A percentile compares a stretch with the other conserved stretches of the same genome.
Conservation (phyloP, 2,329 filamentous ascomycete species). For the Diaporthe citri region DNA sequence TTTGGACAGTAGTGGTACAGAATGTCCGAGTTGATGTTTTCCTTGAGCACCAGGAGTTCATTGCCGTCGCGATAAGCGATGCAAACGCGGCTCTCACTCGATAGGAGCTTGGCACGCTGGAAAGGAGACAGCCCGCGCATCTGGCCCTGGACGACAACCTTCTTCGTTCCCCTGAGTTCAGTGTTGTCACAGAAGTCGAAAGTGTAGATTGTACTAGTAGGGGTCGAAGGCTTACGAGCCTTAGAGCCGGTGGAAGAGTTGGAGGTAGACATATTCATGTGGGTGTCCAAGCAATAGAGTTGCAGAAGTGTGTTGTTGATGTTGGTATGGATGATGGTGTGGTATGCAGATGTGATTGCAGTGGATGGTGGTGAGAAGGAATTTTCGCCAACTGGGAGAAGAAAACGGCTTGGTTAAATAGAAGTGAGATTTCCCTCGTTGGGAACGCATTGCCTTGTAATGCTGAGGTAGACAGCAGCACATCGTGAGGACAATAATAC, state of each 20-base stretch:
- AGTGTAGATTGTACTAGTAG: not conserved
- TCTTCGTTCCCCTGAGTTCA: not conserved
- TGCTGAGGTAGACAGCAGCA: not conserved
- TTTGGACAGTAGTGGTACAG: not conserved
- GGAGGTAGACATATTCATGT: not conserved
- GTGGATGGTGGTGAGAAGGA: not conserved
- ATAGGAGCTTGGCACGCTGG: not conserved
- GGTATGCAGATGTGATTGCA: not conserved
- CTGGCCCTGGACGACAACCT: not conserved
- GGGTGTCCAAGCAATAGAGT: not conserved
- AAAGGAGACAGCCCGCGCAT: not conserved
- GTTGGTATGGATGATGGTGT: not conserved
- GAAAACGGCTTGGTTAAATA: not conserved
- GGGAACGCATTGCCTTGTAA: not conserved
- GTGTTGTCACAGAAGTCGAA: not conserved
- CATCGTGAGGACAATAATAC: not conserved
- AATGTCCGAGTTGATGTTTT: not conserved
- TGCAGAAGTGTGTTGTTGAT: not conserved
- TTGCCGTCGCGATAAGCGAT: not conserved
- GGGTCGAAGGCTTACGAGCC: not conserved
- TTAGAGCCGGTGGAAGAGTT: not conserved
- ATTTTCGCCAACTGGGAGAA: not conserved
- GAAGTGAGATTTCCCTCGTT: no score
- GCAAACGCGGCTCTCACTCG: not conserved
- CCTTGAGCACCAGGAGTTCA: not conserved